These are phyloP conservation scores for Schizochytrium sp. DNA, from an alignment of 108 stramenopile species.

Conservation along the genomic window DNA sequence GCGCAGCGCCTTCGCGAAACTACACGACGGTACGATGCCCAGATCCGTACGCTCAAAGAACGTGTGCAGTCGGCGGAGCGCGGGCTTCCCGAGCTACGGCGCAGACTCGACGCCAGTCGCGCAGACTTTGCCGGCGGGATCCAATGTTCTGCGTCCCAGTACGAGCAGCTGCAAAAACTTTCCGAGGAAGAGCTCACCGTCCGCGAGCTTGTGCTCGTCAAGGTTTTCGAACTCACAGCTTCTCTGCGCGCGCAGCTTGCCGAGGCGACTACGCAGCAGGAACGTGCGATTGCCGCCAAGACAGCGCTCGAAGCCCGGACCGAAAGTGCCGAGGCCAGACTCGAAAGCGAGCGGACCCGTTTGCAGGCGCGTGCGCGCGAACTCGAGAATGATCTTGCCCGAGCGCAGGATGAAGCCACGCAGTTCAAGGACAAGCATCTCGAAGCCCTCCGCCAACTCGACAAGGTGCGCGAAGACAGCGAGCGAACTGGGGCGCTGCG, in stretches of 20 bases:
- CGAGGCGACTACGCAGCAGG: not conserved
- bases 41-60: not conserved
- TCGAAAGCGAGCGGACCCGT: not conserved
- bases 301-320: not conserved
- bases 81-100: not conserved
- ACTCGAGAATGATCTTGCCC: not conserved
- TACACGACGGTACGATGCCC: not conserved
- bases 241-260: not conserved
- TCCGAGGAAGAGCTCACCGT: not conserved
- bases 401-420: not conserved
- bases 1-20: not conserved
- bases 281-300: not conserved
- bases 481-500: not conserved
- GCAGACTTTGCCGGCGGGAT: not conserved
- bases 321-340: not conserved
- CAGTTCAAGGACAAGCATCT: not conserved
- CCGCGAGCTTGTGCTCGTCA: not conserved
- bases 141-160: not conserved
- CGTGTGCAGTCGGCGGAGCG: not conserved
- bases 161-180: not conserved
- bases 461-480: not conserved
- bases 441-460: not conserved
- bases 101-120: not conserved
- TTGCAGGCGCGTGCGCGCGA: not conserved
- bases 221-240: not conserved